Conservation (phyloP, 345 rosid genomes). For the Pseudoturritis turrita region DNA sequence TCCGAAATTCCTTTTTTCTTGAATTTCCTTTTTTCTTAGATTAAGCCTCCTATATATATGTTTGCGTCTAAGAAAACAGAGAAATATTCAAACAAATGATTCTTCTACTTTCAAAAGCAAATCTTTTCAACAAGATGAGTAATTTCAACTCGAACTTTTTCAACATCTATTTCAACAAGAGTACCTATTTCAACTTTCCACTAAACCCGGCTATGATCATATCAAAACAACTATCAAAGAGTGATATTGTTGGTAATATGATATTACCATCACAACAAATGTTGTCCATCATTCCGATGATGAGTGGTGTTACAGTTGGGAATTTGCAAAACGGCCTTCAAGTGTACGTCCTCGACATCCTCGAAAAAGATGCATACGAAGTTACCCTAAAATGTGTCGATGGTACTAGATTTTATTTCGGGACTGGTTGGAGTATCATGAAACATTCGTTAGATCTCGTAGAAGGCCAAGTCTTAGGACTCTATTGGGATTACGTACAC, state of each 20-base stretch:
- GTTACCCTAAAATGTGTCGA: neutral
- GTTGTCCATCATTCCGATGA: neutral
- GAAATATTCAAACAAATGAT: too few species aligned
- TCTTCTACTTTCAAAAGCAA: too few species aligned
- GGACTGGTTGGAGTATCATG: neutral
- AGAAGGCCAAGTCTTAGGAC: neutral
- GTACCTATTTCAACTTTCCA: too few species aligned
- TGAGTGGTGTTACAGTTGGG: neutral
- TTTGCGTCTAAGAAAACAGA: too few species aligned
- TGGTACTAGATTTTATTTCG: neutral
- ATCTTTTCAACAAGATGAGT: too few species aligned
- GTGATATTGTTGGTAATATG: neutral
- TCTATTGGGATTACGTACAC: neutral
- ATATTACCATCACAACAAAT: neutral
- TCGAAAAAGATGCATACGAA: neutral
- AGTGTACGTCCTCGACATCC: neutral
- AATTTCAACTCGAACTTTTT: too few species aligned
- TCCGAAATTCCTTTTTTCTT: too few species aligned
- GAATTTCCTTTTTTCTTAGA: too few species aligned
- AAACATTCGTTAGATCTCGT: neutral
- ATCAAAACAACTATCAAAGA: neutral
- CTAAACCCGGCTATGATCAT: neutral
- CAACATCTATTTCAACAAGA: too few species aligned
- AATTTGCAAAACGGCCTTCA: neutral
- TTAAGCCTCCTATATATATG: too few species aligned